phyloP scores from a whole-genome alignment of 805 yeast species.

The Blastobotrys attinorum region DNA sequence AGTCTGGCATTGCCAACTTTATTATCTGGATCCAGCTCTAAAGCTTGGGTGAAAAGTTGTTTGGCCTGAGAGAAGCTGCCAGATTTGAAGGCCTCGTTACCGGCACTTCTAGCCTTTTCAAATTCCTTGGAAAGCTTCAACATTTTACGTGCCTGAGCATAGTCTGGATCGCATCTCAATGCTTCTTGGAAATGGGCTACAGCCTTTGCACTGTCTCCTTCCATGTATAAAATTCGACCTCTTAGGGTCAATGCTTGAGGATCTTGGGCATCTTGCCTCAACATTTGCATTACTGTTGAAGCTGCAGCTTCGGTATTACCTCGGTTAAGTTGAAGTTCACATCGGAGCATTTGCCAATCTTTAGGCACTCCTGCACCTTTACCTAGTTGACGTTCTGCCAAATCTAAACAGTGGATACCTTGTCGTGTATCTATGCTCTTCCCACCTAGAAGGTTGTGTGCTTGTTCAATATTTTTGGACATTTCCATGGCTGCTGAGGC shows the following conservation, averaged over 20 bases:
- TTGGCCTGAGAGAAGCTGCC: constrained; percentile 60
- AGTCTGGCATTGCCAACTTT: constrained; percentile 41
- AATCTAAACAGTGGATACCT: constrained; percentile 30
- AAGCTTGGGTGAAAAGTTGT: constrained; percentile 66
- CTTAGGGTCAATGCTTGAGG: constrained; percentile 34
- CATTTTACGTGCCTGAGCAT: constrained; percentile 26
- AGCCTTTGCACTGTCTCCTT: constrained; percentile 33
- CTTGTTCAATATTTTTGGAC: constrained; percentile 30
- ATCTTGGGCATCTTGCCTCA: constrained; percentile 30
- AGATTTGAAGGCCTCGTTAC: constrained; percentile 63
- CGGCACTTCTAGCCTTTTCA: constrained; percentile 37
- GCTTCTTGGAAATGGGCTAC: constrained; percentile 33
- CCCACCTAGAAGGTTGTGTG: constrained; percentile 21
- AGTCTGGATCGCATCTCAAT: constrained; percentile 35
- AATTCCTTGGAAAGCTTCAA: constrained; percentile 28
- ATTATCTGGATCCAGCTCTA: constrained; percentile 50
- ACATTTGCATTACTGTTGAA: constrained; percentile 27
- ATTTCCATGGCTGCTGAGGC: constrained; percentile 28
- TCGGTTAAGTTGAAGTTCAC: constrained; percentile 20
- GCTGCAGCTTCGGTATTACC: constrained; percentile 32
- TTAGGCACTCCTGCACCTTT: constrained; percentile 27
- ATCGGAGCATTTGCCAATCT: constrained; percentile 29
- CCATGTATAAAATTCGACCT: constrained; percentile 29
- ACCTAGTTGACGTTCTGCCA: constrained; percentile 32
- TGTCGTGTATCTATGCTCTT: constrained; percentile 20